These are phyloP conservation scores for Citrus unshiu DNA, from an alignment of 345 rosid genomes.

Conservation along the genomic window DNA sequence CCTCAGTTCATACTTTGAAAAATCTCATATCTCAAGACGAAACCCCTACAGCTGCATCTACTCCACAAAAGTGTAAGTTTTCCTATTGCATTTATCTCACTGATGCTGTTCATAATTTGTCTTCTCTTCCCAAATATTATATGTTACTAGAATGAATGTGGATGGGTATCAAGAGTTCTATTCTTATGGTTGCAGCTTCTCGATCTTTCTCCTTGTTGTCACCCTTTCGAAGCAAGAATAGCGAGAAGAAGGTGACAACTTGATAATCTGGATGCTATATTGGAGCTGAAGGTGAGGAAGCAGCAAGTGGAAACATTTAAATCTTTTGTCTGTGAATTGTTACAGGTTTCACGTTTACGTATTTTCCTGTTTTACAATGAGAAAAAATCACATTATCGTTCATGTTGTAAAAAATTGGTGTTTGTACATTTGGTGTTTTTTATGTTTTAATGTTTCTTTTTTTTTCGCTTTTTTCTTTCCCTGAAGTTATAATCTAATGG, in stretches of 20 bases:
- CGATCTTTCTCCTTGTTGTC: slow-evolving; percentile 73
- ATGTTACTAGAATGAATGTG: not conserved
- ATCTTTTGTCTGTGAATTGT: slow-evolving; percentile 11
- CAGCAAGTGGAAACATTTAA: slow-evolving; percentile 1
- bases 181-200: slow-evolving; percentile 47
- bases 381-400: not conserved
- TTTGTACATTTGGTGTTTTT: slow-evolving; percentile 13
- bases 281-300: slow-evolving; percentile 14
- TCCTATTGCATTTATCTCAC: not conserved
- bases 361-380: not conserved
- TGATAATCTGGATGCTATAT: slow-evolving; percentile 15
- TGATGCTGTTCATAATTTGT: not conserved
- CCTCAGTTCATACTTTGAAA: slow-evolving; percentile 74
- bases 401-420: slow-evolving; percentile 6
- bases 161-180: not conserved
- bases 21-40: slow-evolving; percentile 87
- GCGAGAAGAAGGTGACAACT: slow-evolving; percentile 49
- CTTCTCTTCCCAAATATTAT: not conserved
- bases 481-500: too few relatives aligned
- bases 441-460: not conserved
- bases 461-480: not conserved
- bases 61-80: slow-evolving; percentile 68
- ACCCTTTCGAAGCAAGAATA: slow-evolving; percentile 76
- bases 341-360: slow-evolving; percentile 1
- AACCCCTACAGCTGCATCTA: slow-evolving; percentile 44